Conservation (phyloP, 352 stramenopile species). For the Pythium phragmitis region DNA sequence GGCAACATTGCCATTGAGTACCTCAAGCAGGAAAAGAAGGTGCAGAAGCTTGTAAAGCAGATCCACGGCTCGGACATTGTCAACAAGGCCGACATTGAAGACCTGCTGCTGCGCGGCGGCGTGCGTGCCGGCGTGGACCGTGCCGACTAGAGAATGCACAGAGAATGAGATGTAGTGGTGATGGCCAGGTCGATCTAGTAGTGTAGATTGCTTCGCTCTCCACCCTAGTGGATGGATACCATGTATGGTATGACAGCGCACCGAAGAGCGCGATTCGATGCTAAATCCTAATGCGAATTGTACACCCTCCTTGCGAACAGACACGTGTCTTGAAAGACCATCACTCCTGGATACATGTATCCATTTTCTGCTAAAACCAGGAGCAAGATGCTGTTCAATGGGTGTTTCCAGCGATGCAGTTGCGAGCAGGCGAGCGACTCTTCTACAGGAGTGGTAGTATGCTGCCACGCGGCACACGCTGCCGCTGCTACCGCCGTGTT, state of each 20-base stretch:
- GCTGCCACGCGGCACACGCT: no score
- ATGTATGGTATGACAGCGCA: neutral
- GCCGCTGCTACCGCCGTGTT: no score
- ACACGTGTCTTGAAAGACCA: no score
- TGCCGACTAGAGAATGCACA: slow-evolving; percentile 16
- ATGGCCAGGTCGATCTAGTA: neutral
- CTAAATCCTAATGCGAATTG: neutral
- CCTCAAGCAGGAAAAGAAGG: slow-evolving; percentile 94
- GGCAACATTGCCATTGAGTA: slow-evolving; percentile 92
- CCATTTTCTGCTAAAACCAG: no score
- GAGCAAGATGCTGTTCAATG: no score
- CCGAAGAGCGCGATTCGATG: neutral
- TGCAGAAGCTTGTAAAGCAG: slow-evolving; percentile 82
- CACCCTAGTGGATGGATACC: neutral
- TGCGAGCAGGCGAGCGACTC: no score
- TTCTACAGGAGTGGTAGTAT: no score
- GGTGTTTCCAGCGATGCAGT: no score
- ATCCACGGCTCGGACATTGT: slow-evolving; percentile 48
- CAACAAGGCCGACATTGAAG: slow-evolving; percentile 68
- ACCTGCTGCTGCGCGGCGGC: slow-evolving; percentile 70
- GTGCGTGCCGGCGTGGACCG: slow-evolving; percentile 71
- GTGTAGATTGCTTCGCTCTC: neutral
- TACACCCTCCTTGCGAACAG: no score
- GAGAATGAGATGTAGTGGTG: neutral
- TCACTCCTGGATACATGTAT: no score